These are phyloP conservation scores for Cryphonectria radicalis DNA, from an alignment of 2,329 filamentous ascomycete genomes.

Conservation along the genomic window DNA sequence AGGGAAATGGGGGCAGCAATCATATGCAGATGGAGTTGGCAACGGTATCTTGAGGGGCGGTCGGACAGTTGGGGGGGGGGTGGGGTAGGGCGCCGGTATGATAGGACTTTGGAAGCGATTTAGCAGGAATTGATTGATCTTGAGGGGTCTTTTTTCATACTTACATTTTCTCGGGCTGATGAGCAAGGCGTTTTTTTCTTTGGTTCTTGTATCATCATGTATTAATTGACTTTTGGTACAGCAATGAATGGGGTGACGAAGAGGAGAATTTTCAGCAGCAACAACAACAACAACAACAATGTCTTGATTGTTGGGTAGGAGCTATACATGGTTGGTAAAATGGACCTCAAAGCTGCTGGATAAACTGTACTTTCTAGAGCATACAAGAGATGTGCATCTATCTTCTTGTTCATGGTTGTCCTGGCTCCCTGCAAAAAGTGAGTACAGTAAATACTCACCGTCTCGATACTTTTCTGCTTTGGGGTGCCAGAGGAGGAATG, in stretches of 20 bases:
- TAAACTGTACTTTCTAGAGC: not conserved
- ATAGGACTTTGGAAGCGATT: constrained; percentile 20
- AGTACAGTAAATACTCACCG: no score
- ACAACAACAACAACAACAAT: no score
- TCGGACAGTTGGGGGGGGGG: not conserved
- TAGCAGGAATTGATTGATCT: not conserved
- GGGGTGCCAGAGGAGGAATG: no score
- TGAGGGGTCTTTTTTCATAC: not conserved
- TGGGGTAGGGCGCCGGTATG: constrained; percentile 10
- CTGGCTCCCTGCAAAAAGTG: not conserved
- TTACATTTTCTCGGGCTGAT: not conserved
- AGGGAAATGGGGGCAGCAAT: not conserved
- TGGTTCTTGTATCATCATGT: not conserved
- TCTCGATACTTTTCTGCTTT: no score
- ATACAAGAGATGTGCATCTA: not conserved
- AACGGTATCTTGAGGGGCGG: not conserved
- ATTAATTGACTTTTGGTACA: not conserved
- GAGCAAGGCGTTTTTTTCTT: not conserved
- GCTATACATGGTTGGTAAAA: not conserved
- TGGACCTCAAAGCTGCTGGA: not conserved
- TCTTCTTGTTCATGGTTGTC: not conserved
- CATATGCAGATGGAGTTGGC: constrained; percentile 9
- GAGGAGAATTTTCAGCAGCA: not conserved
- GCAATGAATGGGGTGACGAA: not conserved
- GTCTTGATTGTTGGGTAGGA: not conserved